phyloP scores from a whole-genome alignment of 2,329 filamentous ascomycete genomes.

The Sporothrix luriei region DNA sequence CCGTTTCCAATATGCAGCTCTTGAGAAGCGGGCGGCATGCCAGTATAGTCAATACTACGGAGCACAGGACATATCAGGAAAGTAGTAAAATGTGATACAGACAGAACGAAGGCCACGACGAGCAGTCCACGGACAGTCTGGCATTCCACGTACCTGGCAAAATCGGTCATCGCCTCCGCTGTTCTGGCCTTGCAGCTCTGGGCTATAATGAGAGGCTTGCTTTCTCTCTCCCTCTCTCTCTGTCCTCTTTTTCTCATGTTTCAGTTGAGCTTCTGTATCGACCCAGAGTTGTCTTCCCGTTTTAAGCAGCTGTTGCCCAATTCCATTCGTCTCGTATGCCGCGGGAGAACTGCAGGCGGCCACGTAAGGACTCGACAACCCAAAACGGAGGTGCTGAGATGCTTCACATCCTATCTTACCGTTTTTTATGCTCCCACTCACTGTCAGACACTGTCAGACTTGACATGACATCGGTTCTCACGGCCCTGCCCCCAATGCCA shows the following conservation, averaged over 20 bases:
- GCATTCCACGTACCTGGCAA: too few relatives aligned
- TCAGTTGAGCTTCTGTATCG: background rate
- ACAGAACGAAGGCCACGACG: background rate
- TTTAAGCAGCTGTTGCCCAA: background rate
- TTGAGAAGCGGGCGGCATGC: background rate
- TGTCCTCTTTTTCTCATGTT: background rate
- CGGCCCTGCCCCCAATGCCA: background rate
- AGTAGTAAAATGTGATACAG: background rate
- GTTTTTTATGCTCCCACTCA: too few relatives aligned
- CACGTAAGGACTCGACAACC: background rate
- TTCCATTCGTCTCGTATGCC: background rate
- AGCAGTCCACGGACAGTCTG: constrained; percentile 21
- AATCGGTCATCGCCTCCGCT: too few relatives aligned
- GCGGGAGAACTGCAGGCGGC: background rate
- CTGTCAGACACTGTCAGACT: too few relatives aligned
- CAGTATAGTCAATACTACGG: background rate
- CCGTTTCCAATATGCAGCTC: constrained; percentile 24
- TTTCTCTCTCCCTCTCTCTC: background rate
- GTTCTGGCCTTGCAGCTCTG: constrained; percentile 11
- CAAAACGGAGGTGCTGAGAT: background rate
- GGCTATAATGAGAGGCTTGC: background rate
- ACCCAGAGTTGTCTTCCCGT: constrained; percentile 23
- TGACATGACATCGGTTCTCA: too few relatives aligned
- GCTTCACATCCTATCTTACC: background rate
- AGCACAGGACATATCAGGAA: background rate